Base-by-base conservation (phyloP, 106 monocot genomes). In the Iris macrosiphon region DNA sequence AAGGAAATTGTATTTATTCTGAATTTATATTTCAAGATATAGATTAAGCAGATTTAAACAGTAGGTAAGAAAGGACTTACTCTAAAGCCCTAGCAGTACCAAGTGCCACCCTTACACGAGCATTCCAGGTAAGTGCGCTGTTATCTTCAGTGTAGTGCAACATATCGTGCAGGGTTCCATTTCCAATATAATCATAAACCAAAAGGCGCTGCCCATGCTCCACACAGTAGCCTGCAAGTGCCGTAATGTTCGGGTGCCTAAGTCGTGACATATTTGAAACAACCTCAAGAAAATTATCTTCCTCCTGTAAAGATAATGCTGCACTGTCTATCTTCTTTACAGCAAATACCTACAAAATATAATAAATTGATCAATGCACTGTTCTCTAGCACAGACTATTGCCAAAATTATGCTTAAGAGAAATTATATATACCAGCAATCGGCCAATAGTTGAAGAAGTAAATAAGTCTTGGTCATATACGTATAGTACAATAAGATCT, bases 261-360 rank as follows among this genome's bases (percentile, higher is more conserved):
- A 95, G 72, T 31, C 78, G 75, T 14, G 89, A 95, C 45, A 95
- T 89, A 45, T 79, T 95, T 35, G 89, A 82, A 43, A 95, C 74
- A 27, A 79, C 85, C 64, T 89, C 85, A 23, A 89, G 72, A 79
- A 95, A 95, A 37, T 67, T 73, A 51, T 95, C 89, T 63, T 89
- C 93, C 60, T 94, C 82, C 45, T 82, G 76, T 31, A 82, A 71
- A 9, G 85, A 76, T 7, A 82, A 39, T 34, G 89, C 70, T 41
- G 94, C 78, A 37, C 78, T 85, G 45, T 95, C 84, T 4, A 95
- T 79, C 69, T 85, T 95, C 64, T 95, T 95, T 2, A 95, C 79
- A 52, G 94, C 94, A 42, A 88, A 51, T 61, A 81, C 79, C 88
- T 94, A 60, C 57, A 58, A 38, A 41, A 7, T n/a, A n/a, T 58